phyloP scores from a whole-genome alignment of 169 alveolate species.

The Condylostoma magnum region DNA sequence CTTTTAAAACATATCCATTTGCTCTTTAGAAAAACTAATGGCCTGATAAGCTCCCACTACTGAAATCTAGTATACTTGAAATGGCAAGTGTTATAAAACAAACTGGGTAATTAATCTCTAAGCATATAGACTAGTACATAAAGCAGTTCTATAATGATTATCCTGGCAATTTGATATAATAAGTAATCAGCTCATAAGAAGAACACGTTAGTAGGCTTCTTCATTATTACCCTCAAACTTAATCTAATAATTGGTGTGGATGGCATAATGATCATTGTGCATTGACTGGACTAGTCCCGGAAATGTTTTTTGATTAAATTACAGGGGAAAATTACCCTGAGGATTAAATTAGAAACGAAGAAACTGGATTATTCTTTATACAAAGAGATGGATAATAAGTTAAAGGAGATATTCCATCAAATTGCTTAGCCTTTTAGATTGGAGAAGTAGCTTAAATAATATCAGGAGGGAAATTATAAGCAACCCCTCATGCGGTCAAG shows the following conservation, averaged over 20 bases:
- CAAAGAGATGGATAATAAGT: constrained; percentile 38
- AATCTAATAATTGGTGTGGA: constrained; percentile 64
- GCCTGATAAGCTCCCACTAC: too few relatives aligned
- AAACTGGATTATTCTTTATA: constrained; percentile 51
- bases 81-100: too few relatives aligned
- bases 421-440: constrained; percentile 53
- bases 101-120: constrained; percentile 46
- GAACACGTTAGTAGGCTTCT: constrained; percentile 50
- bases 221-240: constrained; percentile 44
- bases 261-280: constrained; percentile 71
- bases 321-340: constrained; percentile 31
- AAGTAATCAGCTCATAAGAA: not conserved
- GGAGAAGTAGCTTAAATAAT: constrained; percentile 64
- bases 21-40: too few relatives aligned
- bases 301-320: constrained; percentile 44
- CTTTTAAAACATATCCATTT: too few relatives aligned
- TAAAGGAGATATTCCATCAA: constrained; percentile 36
- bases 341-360: constrained; percentile 27
- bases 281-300: constrained; percentile 55
- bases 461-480: constrained; percentile 60
- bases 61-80: too few relatives aligned
- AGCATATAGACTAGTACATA: constrained; percentile 59
- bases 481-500: constrained; percentile 66
- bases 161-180: not conserved
- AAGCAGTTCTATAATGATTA: not conserved